A percentile compares a stretch with the other conserved stretches of the same genome.
Conservation (phyloP, 148 eudicot species). For the Persicaria maculosa region DNA sequence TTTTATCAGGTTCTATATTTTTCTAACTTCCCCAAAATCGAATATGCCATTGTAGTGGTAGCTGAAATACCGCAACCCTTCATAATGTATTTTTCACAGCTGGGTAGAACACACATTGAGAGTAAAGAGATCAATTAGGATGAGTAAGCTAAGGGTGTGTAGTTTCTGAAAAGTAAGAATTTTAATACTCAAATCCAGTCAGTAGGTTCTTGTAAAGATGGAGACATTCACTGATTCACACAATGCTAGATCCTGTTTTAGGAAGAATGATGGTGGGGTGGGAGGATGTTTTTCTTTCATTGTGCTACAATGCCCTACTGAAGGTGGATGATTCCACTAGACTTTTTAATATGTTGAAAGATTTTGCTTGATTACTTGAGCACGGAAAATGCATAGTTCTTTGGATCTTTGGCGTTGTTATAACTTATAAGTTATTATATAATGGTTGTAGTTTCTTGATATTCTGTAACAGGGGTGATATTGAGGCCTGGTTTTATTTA, state of each 20-base stretch:
- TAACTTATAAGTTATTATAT: background rate
- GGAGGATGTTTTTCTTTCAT: background rate
- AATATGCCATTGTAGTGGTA: background rate
- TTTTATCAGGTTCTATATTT: background rate
- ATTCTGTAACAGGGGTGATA: slow-evolving; percentile 50
- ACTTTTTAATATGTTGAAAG: background rate
- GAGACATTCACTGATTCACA: background rate
- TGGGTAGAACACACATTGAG: background rate
- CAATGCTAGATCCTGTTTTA: background rate
- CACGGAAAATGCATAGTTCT: background rate
- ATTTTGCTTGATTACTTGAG: background rate
- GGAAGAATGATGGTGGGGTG: background rate
- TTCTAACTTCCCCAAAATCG: background rate
- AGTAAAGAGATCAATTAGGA: background rate
- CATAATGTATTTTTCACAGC: background rate
- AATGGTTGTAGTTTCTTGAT: background rate
- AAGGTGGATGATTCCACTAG: background rate
- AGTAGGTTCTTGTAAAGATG: too few species aligned
- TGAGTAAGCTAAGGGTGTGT: too few species aligned
- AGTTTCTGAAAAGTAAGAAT: too few species aligned
- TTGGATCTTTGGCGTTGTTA: background rate
- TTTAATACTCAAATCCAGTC: too few species aligned
- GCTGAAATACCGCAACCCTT: background rate
- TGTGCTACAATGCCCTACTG: background rate
- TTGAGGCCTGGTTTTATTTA: slow-evolving; percentile 81